Percentiles rank a stretch among this genome's conserved stretches.
Conservation (phyloP, 768 basidiomycete species). For the Suillus subalutaceus region DNA sequence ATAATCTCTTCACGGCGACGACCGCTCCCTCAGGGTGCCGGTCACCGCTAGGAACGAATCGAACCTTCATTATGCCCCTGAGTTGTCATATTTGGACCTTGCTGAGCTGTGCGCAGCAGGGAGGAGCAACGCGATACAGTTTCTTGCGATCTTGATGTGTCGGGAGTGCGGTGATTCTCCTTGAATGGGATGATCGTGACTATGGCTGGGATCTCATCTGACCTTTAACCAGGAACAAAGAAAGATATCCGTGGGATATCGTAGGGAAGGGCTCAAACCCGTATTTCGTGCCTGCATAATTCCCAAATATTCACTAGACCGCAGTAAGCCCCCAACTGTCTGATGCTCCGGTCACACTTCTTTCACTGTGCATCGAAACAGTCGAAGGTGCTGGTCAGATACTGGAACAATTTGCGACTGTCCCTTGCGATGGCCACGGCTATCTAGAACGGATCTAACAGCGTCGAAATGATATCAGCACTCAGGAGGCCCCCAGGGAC, state of each 20-base stretch:
- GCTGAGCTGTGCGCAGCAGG: conserved; percentile 35
- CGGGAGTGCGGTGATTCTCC: conserved; percentile 67
- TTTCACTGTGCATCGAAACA: conserved; percentile 25
- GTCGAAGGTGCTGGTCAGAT: neutral
- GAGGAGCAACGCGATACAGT: conserved; percentile 29
- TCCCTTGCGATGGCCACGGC: conserved; percentile 37
- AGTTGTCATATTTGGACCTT: conserved; percentile 47
- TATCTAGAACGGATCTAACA: conserved; percentile 40
- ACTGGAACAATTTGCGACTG: conserved; percentile 35
- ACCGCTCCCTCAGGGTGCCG: conserved; percentile 18
- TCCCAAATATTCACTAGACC: conserved; percentile 45
- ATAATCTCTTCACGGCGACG: conserved; percentile 50
- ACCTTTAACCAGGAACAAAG: conserved; percentile 41
- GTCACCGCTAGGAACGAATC: conserved; percentile 16
- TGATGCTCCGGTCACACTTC: conserved; percentile 37
- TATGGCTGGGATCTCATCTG: conserved; percentile 24
- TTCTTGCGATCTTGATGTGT: conserved; percentile 55
- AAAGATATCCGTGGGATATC: conserved; percentile 47
- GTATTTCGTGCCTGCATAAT: conserved; percentile 35
- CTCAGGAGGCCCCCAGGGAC: neutral
- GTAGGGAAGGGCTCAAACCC: conserved; percentile 38
- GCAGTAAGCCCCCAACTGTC: conserved; percentile 36
- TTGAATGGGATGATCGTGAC: conserved; percentile 51
- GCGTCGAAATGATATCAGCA: conserved; percentile 47
- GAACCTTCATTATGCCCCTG: conserved; percentile 38